Base-by-base conservation (phyloP, 148 eudicot species). In the Arctostaphylos glauca region DNA sequence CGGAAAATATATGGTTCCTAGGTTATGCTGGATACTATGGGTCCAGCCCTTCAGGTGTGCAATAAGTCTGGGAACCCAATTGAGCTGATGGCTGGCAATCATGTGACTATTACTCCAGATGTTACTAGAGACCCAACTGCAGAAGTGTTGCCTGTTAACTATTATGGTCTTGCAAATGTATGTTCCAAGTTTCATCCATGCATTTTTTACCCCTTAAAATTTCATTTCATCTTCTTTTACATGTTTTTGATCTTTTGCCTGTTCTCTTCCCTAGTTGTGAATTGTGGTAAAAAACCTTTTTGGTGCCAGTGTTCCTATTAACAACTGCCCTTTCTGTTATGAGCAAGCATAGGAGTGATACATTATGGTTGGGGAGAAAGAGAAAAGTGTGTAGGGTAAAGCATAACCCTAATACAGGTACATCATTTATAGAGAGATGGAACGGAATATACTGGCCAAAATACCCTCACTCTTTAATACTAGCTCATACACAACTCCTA, bases 1-100 rank as follows among this genome's bases (percentile, higher is more conserved):
- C n/a, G 9, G 21, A 19, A 18, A 19, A 83, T 74, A 49, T 9
- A 80, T 38, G 53, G n/a, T 85, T 70, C 80, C 73, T 87, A 91
- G 94, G 92, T 91, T 46, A 90, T 91, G 94, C 84, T 91, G 64
- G 94, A 91, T 87, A 91, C 94, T 19, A 89, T 86, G 81, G 94
- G 94, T 47, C 94, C 94, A n/a, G 92, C 89, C 83, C 85, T 91
- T 31, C 90, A 88, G n/a, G 88, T 91, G 82, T 52, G 52, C 60
- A 91, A 91, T 67, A 84, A 88, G 84, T 78, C 88, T 52, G 94
- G 91, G 47, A 87, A 86, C 19, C 79, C 89, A 9, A 87, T 91
- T 43, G 75, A 86, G 76, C 74, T 90, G 71, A 84, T 84, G 74
- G 91, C 86, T 15, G 92, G 86, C 21, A 89, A 81, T 67, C 78